Evolutionary conservation across 2,329 filamentous ascomycete species (phyloP).

Genomic region (Leptosphaerulina australis): DNA sequence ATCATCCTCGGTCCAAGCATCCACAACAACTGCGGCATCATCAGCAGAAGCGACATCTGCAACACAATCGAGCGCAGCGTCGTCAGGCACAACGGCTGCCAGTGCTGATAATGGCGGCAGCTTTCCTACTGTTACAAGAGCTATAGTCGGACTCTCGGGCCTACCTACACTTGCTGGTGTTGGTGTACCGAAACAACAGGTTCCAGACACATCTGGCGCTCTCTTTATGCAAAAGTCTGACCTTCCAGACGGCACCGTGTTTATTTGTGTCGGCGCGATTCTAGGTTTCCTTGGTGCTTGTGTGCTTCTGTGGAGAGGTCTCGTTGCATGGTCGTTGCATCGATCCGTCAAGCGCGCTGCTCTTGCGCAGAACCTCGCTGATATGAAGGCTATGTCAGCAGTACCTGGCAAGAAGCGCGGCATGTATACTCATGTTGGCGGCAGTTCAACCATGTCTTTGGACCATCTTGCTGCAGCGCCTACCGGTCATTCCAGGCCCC

Average conservation of each 20-base stretch:
- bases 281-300: constrained; percentile 81
- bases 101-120: constrained; percentile 16
- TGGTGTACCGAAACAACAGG: constrained; percentile 70
- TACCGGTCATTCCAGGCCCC: constrained; percentile 38
- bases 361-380: constrained; percentile 71
- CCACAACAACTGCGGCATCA: constrained; percentile 30
- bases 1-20: constrained; percentile 21
- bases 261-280: constrained; percentile 90
- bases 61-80: constrained; percentile 12
- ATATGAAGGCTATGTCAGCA: constrained; percentile 68
- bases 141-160: constrained; percentile 43
- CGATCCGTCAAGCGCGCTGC: constrained; percentile 87
- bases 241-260: constrained; percentile 90
- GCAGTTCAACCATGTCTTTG: constrained; percentile 62
- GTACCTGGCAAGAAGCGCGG: constrained; percentile 47
- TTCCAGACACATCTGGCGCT: constrained; percentile 82
- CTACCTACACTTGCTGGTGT: constrained; percentile 63
- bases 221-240: constrained; percentile 90
- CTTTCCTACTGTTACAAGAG: constrained; percentile 21
- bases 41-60: constrained; percentile 23
- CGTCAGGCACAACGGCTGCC: constrained; percentile 13
- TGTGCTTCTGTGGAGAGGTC: constrained; percentile 85
- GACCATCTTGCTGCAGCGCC: constrained; percentile 55
- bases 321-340: constrained; percentile 90
- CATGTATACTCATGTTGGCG: constrained; percentile 53